Evolutionary conservation across 2,329 filamentous ascomycete species (phyloP).

Genomic region (Curvularia sp.): DNA sequence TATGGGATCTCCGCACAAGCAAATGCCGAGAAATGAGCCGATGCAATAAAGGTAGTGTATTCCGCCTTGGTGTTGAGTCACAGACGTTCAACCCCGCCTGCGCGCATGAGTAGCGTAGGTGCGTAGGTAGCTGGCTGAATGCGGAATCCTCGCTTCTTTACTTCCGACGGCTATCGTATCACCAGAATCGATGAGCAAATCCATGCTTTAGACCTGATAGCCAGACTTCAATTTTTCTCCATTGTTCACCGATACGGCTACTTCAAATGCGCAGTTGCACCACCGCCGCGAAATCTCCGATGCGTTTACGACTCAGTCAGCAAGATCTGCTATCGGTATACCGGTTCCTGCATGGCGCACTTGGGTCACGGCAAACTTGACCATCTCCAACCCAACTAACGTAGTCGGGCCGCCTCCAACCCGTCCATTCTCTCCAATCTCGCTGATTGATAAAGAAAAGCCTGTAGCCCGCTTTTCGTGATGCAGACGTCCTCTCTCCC

Average conservation of each 20-base stretch:
- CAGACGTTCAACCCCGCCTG: background rate
- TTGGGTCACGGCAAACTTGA: slow-evolving; percentile 6
- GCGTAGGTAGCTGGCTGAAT: background rate
- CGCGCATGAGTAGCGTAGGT: slow-evolving; percentile 7
- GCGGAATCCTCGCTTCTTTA: slow-evolving; percentile 1
- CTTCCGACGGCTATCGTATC: background rate
- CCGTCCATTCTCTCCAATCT: slow-evolving; percentile 5
- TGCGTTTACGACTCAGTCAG: slow-evolving; percentile 2
- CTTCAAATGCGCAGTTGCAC: background rate
- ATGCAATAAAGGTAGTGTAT: background rate
- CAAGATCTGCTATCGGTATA: slow-evolving; percentile 7
- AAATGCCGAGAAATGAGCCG: background rate
- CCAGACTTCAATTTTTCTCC: background rate
- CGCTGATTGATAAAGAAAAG: slow-evolving; percentile 5
- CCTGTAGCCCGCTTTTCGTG: background rate
- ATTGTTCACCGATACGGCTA: background rate
- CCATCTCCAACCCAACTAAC: slow-evolving; percentile 2
- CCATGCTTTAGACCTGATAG: background rate
- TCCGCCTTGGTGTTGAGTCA: background rate
- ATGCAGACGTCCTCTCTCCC: background rate
- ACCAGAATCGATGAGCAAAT: background rate
- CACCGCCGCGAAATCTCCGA: background rate
- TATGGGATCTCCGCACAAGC: background rate
- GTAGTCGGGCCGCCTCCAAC: slow-evolving; percentile 7
- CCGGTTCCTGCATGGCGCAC: slow-evolving; percentile 13